Evolutionary conservation across 202 grass and related monocot species (phyloP).

Genomic region (Carex sylvatica): DNA sequence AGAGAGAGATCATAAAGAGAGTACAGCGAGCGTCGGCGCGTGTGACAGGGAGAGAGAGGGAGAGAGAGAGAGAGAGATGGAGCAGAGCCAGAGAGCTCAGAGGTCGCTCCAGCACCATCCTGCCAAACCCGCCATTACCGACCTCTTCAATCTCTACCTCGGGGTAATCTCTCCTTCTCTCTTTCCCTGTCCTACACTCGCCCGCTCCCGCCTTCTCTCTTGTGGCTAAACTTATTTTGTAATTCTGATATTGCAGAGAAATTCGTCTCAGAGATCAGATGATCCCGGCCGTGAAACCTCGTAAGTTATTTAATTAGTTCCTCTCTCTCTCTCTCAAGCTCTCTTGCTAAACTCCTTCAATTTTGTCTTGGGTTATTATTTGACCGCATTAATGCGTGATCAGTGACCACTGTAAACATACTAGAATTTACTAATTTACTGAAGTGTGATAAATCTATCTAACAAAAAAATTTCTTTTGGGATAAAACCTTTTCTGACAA

Average conservation of each 20-base stretch:
- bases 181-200: background rate
- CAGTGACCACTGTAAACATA: background rate
- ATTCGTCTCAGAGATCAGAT: slow-evolving; percentile 49
- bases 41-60: background rate
- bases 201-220: background rate
- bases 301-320: slow-evolving; percentile 36
- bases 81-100: slow-evolving; percentile 33
- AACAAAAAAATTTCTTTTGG: background rate
- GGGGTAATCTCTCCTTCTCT: slow-evolving; percentile 40
- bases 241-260: slow-evolving; percentile 48
- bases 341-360: background rate
- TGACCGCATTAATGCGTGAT: background rate
- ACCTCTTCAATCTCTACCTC: slow-evolving; percentile 98
- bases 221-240: background rate
- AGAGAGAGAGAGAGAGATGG: slow-evolving; percentile 25
- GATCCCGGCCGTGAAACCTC: slow-evolving; percentile 49
- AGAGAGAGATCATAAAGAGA: background rate
- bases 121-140: slow-evolving; percentile 55
- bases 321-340: background rate
- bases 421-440: background rate
- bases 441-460: background rate
- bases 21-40: background rate
- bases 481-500: background rate
- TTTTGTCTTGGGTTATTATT: background rate
- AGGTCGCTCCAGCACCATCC: slow-evolving; percentile 62